Conservation (phyloP, 768 basidiomycete species). For the Cytidiella melzeri region DNA sequence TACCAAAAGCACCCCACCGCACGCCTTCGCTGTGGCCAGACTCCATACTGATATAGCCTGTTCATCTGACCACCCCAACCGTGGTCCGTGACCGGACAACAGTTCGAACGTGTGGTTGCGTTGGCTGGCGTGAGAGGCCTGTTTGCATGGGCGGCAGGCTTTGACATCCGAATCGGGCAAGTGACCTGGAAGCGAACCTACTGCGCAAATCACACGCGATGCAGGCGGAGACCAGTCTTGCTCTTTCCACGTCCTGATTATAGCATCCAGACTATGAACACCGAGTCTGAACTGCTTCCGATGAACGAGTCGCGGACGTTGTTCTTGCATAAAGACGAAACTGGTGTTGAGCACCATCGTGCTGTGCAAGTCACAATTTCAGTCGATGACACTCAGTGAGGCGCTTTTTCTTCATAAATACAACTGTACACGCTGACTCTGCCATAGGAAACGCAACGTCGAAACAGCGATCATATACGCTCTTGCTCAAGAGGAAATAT, state of each 20-base stretch:
- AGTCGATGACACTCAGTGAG: background rate
- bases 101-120: too few species aligned
- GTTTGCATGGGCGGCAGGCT: too few species aligned
- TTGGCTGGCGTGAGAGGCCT: too few species aligned
- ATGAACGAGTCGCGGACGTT: conserved; percentile 19
- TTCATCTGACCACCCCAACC: too few species aligned
- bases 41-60: too few species aligned
- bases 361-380: conserved; percentile 16
- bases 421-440: too few species aligned
- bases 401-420: background rate
- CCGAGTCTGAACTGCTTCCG: conserved; percentile 10
- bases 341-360: background rate
- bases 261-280: background rate
- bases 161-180: background rate
- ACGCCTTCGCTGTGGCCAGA: too few species aligned
- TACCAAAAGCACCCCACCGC: too few species aligned
- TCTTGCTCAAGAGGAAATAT: conserved; percentile 1
- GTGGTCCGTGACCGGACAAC: too few species aligned
- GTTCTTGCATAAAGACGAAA: conserved; percentile 11
- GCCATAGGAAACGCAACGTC: background rate
- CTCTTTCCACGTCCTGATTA: background rate
- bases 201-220: background rate
- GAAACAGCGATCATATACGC: background rate
- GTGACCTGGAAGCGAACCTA: background rate
- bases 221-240: background rate